Base-by-base conservation (phyloP, 495 filamentous ascomycete species). In the Neurospora sp. region DNA sequence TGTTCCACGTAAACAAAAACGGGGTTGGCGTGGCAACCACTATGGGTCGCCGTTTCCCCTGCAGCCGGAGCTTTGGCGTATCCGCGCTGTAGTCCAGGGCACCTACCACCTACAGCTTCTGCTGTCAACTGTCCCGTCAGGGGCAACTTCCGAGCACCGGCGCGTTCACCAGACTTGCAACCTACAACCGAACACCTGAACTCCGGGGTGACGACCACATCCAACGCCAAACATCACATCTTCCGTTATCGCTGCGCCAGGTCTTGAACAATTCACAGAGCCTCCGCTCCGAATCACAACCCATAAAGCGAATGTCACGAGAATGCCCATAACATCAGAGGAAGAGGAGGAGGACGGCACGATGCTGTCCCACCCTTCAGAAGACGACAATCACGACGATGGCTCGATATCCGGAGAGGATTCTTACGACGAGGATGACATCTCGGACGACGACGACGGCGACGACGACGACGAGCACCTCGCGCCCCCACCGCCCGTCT, bases 301-400 rank as follows among this genome's bases (percentile, higher is more conserved):
- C 14, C 27, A 35, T 35, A 18, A 66, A 66, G 7, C 70, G 42
- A 69, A 73, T 76, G 75, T 72, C 72, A 71, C 11, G 71, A 79
- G 74, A 59, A 88, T 87, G 85, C 79, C 85, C 35, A 75, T 83
- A 72, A 83, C 79, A 31, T 85, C 84, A n/a, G 85, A 85, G 74
- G 85, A 86, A 62, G 83, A 85, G 23, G 83, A 83, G 44, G 85
- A 84, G n/a, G 83, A 84, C 37, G 82, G 82, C 35, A 75, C 20
- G 20, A 59, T 71, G 5, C 27, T 48, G 20, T 59, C n/a, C 11
- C 70, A 59, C 12, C 42, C 39, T 16, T 70, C 69, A 16, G n/a
- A 37, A 18, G 75, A 77, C 12, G 74, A 76, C 46, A 70, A 72
- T 14, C 77, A 73, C 40, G 42, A 70, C 41, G 46, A 66, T 69